These are phyloP conservation scores for Eucalyptus urophylla DNA, from an alignment of 345 rosid species.

Conservation along the genomic window DNA sequence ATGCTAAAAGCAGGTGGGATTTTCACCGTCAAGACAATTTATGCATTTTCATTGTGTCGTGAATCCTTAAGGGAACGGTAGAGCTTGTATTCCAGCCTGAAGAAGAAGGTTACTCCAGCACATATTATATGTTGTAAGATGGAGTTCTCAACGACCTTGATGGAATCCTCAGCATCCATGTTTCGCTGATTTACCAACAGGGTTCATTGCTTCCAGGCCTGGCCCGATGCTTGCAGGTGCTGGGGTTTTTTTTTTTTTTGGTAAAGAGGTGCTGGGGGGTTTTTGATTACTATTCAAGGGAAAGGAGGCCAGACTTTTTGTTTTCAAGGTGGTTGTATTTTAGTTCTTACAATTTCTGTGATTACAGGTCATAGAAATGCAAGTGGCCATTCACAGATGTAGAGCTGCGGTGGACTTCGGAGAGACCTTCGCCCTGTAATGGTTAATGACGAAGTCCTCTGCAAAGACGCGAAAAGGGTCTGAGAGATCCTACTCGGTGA, in stretches of 20 bases:
- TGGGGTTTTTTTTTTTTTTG: neutral
- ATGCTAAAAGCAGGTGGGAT: neutral
- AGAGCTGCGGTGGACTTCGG: slow-evolving; percentile 30
- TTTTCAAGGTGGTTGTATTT: too few species aligned
- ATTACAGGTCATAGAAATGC: too few species aligned
- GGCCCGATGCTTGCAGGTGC: slow-evolving; percentile 45
- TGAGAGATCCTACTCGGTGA: slow-evolving; percentile 39
- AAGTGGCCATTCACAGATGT: slow-evolving; percentile 42
- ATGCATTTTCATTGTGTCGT: neutral
- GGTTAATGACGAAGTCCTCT: slow-evolving; percentile 34
- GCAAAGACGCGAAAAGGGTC: slow-evolving; percentile 35
- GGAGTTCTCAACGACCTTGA: slow-evolving; percentile 35
- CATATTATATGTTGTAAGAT: slow-evolving; percentile 53
- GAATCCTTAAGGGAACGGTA: slow-evolving; percentile 36
- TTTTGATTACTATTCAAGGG: slow-evolving; percentile 31
- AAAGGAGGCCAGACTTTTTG: slow-evolving; percentile 9
- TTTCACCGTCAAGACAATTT: neutral
- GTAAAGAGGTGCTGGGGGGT: slow-evolving; percentile 20
- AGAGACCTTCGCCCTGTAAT: slow-evolving; percentile 41
- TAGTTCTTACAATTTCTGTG: too few species aligned
- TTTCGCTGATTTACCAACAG: slow-evolving; percentile 18
- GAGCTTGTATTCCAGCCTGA: slow-evolving; percentile 69
- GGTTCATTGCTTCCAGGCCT: slow-evolving; percentile 37
- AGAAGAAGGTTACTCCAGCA: slow-evolving; percentile 57
- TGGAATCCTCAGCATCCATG: slow-evolving; percentile 46